Base-by-base conservation (phyloP, 2,329 filamentous ascomycete genomes). In the Arthrobotrys megalospora region DNA sequence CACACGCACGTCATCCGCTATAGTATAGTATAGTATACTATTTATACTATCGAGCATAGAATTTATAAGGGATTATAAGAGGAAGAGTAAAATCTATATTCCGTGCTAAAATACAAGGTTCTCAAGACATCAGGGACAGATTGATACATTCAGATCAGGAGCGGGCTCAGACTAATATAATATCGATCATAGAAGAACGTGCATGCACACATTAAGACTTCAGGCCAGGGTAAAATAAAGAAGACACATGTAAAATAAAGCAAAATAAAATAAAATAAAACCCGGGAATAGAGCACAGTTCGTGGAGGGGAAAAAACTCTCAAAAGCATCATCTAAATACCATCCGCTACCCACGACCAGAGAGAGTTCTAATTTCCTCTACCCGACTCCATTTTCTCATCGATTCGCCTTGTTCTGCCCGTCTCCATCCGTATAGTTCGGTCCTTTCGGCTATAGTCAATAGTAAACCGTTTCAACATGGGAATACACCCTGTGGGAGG, bases 211-310 rank as follows among this genome's bases (percentile, higher is more conserved):
- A 79, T 81, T 79, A 75, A 80, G 80, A 64, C 16, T 64, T 53
- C 50, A 53, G 50, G 12, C 12, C 50, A 53, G 34, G 50, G 50
- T 53, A 53, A 53, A 24, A 63, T 60, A 72, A 65, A 78, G 64
- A 78, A 76, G 68, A 80, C 73, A 81, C 82, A 82, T 84, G 82
- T 83, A 84, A 83, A 80, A 79, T 73, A 81, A 68, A 81, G n/a
- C 81, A 82, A 82, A 84, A 83, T 83, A 84, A 83, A 80, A 79
- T 73, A 81, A 68, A 81, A 80, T n/a, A n/a, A 81, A 80, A 66
- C 82, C 81, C 77, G 81, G 82, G 80, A 81, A 81, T 79, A 81
- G 47, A n/a, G 21, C 47, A 28, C 21, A 53, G n/a, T 8, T 2
- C 11, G 7, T 16, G 82, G 80, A 81, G 80, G 80, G 78, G 73